Evolutionary conservation across 1,284 basidiomycete species (phyloP), one percentile per base, ranked within the genome.

Genomic region (Tylopilus sp.): DNA sequence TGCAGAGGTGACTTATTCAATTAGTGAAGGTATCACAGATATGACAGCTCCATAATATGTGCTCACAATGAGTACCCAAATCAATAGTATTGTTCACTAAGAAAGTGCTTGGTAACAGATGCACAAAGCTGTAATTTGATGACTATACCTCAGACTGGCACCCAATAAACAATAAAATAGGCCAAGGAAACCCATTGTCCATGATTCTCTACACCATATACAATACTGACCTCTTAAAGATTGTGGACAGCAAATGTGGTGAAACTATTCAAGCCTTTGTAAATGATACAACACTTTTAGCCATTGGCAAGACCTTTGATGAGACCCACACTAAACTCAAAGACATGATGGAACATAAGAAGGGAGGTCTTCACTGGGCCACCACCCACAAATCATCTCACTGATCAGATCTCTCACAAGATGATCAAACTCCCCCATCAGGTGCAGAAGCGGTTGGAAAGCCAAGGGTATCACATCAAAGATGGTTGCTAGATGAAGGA

Each of bases 91-190:
- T n/a, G 25, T 48, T 48, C 45, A 48, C n/a, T 4, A 16, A 48
- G 27, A 25, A 16, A 10, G 10, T 48, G 13, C 45, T 48, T 2
- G 6, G 8, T 12, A 13, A 16, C 2, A 4, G 41, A 2, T 16
- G n/a, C 45, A 48, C 45, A 2, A 48, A 16, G 27, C 45, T 48
- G 1, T n/a, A 10, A 16, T 48, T 48, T n/a, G n/a, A 48, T 12
- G n/a, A n/a, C 3, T 48, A 72, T 1, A 10, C 27, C 1, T 48
- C 45, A 27, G 41, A 42, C 41, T 65, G 65, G 41, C 62, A 75
- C 4, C 42, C 50, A 0, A 71, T 79, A 1, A 59, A 21, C 1
- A 77, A 78, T 34, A 75, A 79, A 0, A 77, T 81, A 2, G 75
- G 73, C 0, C 80, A 82, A 42, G 79, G 81, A 3, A 41, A 55